Evolutionary conservation across 164 flowering plant species (phyloP).

Genomic region (Stephania japonica): DNA sequence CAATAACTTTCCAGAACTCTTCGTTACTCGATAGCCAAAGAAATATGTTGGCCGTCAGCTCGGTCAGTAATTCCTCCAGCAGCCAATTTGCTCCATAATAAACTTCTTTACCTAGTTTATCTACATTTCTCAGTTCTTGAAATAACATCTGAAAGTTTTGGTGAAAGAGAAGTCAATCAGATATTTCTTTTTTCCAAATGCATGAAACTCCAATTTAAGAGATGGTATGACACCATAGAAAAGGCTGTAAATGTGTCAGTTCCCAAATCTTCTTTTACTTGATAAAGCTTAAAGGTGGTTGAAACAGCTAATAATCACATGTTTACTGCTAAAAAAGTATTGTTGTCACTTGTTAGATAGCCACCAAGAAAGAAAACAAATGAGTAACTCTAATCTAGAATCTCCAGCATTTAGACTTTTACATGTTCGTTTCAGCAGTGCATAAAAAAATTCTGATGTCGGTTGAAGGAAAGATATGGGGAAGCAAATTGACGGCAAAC

Average conservation of each 20-base stretch:
- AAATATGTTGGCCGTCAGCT: slow-evolving; percentile 39
- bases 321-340: background rate
- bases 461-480: background rate
- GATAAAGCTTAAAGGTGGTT: background rate
- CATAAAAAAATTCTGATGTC: background rate
- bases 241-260: background rate
- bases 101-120: slow-evolving; percentile 36
- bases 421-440: background rate
- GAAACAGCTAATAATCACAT: background rate
- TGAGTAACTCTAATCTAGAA: background rate
- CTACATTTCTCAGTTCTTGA: slow-evolving; percentile 42
- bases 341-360: background rate
- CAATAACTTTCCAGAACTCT: slow-evolving; percentile 26
- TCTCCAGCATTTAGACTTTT: background rate
- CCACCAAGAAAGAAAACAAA: background rate
- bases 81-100: slow-evolving; percentile 36
- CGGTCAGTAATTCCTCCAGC: slow-evolving; percentile 33
- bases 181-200: background rate
- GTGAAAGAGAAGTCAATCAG: background rate
- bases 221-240: background rate
- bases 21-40: slow-evolving; percentile 36
- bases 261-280: background rate
- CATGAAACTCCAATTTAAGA: background rate
- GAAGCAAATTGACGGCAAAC: background rate
- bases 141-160: slow-evolving; percentile 43